Percentiles rank a stretch among this genome's conserved stretches.
Conservation (phyloP, 768 basidiomycete genomes). For the Tricholoma saponaceum region DNA sequence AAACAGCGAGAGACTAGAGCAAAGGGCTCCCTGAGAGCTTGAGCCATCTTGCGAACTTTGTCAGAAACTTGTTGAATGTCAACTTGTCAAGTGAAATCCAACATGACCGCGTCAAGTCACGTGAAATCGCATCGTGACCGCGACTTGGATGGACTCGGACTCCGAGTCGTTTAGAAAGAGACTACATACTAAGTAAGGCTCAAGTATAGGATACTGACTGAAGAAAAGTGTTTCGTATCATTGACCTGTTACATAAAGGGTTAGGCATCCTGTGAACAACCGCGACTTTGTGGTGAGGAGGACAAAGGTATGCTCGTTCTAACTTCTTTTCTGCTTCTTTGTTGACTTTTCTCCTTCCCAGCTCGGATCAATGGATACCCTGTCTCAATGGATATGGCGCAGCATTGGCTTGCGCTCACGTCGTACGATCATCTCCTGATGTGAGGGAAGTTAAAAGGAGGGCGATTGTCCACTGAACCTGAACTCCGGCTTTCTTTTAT, state of each 20-base stretch:
- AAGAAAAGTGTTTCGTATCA: too few relatives aligned
- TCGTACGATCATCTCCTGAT: constrained; percentile 70
- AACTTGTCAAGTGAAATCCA: not conserved
- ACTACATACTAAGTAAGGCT: too few relatives aligned
- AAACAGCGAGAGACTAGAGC: constrained; percentile 11
- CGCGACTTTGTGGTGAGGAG: constrained; percentile 54
- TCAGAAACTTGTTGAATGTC: not conserved
- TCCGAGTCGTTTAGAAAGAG: too few relatives aligned
- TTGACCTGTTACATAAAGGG: too few relatives aligned
- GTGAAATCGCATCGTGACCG: not conserved
- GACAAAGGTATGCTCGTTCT: constrained; percentile 37
- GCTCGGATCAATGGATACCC: constrained; percentile 78
- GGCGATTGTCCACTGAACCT: constrained; percentile 77
- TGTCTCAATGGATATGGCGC: constrained; percentile 61
- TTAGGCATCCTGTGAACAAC: constrained; percentile 55
- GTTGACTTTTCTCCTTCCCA: constrained; percentile 13
- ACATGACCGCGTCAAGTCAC: constrained; percentile 1
- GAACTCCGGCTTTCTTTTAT: constrained; percentile 65
- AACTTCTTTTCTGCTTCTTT: not conserved
- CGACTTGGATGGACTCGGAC: not conserved
- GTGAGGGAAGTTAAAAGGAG: constrained; percentile 72
- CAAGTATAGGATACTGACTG: too few relatives aligned
- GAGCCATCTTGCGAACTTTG: constrained; percentile 2
- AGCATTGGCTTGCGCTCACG: constrained; percentile 79
- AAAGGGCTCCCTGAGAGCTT: constrained; percentile 6